A percentile compares a stretch with the other conserved stretches of the same genome.
phyloP scores from a whole-genome alignment of 2,329 filamentous ascomycete species.

The Cytospora piceae region DNA sequence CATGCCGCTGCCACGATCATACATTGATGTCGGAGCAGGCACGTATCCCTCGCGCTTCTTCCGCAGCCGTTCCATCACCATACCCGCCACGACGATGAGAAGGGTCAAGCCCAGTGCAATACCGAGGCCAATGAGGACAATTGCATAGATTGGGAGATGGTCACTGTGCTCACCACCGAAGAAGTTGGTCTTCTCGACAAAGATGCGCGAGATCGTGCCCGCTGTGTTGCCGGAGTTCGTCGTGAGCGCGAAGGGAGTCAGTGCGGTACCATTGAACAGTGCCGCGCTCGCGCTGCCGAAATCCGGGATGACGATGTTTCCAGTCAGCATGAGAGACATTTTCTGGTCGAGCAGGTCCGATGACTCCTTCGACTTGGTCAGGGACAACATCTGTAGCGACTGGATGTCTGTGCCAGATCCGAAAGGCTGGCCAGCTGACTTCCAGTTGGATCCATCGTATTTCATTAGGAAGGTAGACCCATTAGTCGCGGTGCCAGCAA shows the following conservation, averaged over 20 bases:
- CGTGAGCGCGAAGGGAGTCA: conserved; percentile 81
- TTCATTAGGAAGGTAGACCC: conserved; percentile 79
- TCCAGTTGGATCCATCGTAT: conserved; percentile 75
- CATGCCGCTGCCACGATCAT: conserved; percentile 62
- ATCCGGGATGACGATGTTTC: conserved; percentile 72
- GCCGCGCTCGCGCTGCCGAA: conserved; percentile 86
- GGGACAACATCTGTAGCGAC: conserved; percentile 78
- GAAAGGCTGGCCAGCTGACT: conserved; percentile 65
- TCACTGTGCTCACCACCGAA: conserved; percentile 57
- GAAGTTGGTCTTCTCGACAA: conserved; percentile 79
- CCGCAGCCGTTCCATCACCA: conserved; percentile 74
- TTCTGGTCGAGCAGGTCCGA: conserved; percentile 66
- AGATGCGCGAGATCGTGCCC: conserved; percentile 79
- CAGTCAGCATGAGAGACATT: conserved; percentile 82
- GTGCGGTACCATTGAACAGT: conserved; percentile 80
- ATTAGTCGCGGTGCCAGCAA: conserved; percentile 71
- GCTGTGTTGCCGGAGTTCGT: conserved; percentile 65
- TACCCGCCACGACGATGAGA: conserved; percentile 74
- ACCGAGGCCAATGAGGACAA: conserved; percentile 80
- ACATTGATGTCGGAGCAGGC: conserved; percentile 72
- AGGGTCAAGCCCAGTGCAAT: conserved; percentile 79
- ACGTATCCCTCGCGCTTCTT: conserved; percentile 80
- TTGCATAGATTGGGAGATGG: conserved; percentile 26
- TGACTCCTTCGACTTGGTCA: conserved; percentile 68
- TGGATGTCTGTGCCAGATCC: conserved; percentile 69